Conservation (phyloP, 2,329 filamentous ascomycete genomes). For the Keithomyces neogunnii region DNA sequence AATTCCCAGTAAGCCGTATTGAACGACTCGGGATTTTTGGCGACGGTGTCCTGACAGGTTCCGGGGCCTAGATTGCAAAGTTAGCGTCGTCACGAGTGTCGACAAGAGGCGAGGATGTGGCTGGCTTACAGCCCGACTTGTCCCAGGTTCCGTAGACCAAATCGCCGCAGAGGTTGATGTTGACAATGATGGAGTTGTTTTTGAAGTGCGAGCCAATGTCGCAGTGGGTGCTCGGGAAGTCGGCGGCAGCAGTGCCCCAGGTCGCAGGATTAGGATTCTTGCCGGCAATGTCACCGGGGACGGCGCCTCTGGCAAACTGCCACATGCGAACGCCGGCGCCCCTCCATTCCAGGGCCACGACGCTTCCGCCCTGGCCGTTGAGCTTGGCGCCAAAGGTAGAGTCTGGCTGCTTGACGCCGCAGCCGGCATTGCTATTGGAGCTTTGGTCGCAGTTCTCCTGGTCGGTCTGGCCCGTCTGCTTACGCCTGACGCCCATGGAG, state of each 20-base stretch:
- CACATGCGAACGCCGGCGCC: slow-evolving; percentile 53
- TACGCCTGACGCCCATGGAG: slow-evolving; percentile 43
- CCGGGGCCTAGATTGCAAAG: slow-evolving; percentile 32
- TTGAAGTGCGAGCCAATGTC: slow-evolving; percentile 50
- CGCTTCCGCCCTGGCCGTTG: slow-evolving; percentile 46
- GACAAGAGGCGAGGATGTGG: neutral
- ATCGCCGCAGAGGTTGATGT: slow-evolving; percentile 57
- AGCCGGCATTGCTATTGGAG: slow-evolving; percentile 47
- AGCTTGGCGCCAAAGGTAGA: slow-evolving; percentile 41
- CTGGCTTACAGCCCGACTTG: slow-evolving; percentile 33
- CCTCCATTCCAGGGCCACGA: slow-evolving; percentile 55
- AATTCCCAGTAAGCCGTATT: slow-evolving; percentile 58
- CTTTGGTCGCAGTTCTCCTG: slow-evolving; percentile 41
- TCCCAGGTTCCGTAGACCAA: slow-evolving; percentile 40
- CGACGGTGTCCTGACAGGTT: slow-evolving; percentile 49
- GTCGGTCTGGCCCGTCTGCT: slow-evolving; percentile 37
- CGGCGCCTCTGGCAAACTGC: slow-evolving; percentile 42
- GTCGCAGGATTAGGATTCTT: slow-evolving; percentile 48
- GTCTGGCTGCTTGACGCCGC: slow-evolving; percentile 37
- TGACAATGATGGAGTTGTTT: slow-evolving; percentile 58
- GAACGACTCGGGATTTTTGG: slow-evolving; percentile 47
- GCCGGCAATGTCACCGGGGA: slow-evolving; percentile 44
- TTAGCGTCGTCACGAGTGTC: neutral
- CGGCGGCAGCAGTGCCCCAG: slow-evolving; percentile 55
- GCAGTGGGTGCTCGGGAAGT: slow-evolving; percentile 57